phyloP scores from a whole-genome alignment of 1,284 basidiomycete genomes.

The Cerioporus squamosus region DNA sequence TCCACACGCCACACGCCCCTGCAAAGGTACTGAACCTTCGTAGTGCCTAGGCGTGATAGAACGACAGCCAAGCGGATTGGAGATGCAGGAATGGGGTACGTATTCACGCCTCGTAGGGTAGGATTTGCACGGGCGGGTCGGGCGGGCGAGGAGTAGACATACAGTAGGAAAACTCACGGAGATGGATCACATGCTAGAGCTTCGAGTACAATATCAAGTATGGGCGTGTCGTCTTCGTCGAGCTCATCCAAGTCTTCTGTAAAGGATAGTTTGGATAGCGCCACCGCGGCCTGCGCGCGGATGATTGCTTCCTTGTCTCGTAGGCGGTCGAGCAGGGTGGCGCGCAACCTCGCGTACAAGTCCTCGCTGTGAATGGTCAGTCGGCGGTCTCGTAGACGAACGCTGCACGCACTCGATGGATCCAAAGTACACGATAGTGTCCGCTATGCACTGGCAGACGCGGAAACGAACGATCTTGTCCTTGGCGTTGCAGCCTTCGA shows the following conservation, averaged over 20 bases:
- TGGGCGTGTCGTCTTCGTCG: conserved; percentile 66
- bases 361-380: conserved; percentile 66
- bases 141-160: too few relatives aligned
- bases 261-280: conserved; percentile 83
- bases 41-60: too few relatives aligned
- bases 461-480: conserved; percentile 89
- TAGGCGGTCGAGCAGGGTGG: conserved; percentile 76
- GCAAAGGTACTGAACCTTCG: too few relatives aligned
- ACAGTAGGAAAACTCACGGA: conserved; percentile 74
- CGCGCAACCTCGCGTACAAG: conserved; percentile 71
- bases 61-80: too few relatives aligned
- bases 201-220: conserved; percentile 74
- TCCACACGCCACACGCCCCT: too few relatives aligned
- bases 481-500: conserved; percentile 87
- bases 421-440: conserved; percentile 80
- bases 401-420: conserved; percentile 76
- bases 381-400: background rate
- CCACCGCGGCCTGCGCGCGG: conserved; percentile 85
- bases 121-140: too few relatives aligned
- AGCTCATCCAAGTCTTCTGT: conserved; percentile 76
- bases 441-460: conserved; percentile 78
- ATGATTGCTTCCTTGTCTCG: conserved; percentile 87
- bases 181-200: conserved; percentile 79
- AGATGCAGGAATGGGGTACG: too few relatives aligned
- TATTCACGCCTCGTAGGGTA: too few relatives aligned